Conservation (phyloP, 768 basidiomycete genomes). For the Kwoniella mangroviensis region DNA sequence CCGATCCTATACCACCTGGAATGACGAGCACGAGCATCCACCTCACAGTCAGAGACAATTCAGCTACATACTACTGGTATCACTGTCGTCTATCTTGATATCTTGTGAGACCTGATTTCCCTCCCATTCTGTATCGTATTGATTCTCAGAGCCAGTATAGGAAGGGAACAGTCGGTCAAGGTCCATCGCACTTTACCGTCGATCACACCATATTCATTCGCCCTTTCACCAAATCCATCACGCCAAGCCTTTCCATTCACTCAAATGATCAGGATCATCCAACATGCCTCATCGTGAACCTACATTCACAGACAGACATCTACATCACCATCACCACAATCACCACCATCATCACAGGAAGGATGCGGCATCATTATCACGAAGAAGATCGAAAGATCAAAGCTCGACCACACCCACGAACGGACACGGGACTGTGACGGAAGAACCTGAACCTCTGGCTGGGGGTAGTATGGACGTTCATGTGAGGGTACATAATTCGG, state of each 20-base stretch:
- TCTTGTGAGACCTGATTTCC: no score
- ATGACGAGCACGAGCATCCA: background rate
- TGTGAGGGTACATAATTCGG: constrained; percentile 39
- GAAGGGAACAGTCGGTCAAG: no score
- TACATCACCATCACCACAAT: constrained; percentile 16
- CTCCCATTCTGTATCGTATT: no score
- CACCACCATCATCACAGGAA: constrained; percentile 20
- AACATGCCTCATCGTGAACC: constrained; percentile 29
- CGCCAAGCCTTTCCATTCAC: constrained; percentile 4
- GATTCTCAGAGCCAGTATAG: no score
- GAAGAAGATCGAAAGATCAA: constrained; percentile 10
- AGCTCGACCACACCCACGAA: background rate
- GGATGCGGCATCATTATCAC: background rate
- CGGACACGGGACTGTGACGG: constrained; percentile 8
- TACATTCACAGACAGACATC: constrained; percentile 7
- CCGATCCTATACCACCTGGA: background rate
- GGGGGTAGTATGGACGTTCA: constrained; percentile 36
- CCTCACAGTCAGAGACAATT: background rate
- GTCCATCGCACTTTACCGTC: no score
- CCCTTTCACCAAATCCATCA: no score
- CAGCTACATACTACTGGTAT: background rate
- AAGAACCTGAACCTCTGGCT: constrained; percentile 12
- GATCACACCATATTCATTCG: background rate
- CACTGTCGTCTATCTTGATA: no score
- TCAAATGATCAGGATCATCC: background rate